Evolutionary conservation across 495 filamentous ascomycete species (phyloP).

Genomic region (Xylaria curta): DNA sequence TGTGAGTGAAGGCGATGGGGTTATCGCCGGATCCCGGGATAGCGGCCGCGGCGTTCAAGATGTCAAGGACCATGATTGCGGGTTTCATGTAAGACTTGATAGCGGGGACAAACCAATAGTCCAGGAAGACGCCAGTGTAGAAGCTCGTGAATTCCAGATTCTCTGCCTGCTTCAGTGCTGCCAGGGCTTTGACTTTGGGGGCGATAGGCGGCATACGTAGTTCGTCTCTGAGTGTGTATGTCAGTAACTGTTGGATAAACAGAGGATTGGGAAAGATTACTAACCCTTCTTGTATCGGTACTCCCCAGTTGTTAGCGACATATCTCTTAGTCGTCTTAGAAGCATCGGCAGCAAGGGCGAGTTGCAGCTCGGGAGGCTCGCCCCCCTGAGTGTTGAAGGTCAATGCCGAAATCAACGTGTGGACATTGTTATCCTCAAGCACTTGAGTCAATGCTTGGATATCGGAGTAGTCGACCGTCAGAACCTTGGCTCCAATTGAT

Average conservation of each 20-base stretch:
- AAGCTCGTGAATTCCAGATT: constrained; percentile 57
- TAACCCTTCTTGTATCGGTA: constrained; percentile 31
- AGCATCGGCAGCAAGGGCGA: constrained; percentile 58
- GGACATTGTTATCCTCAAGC: constrained; percentile 55
- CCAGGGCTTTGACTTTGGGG: constrained; percentile 30
- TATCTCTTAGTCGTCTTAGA: constrained; percentile 53
- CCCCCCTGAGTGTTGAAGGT: background rate
- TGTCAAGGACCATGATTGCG: constrained; percentile 53
- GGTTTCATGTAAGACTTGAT: constrained; percentile 50
- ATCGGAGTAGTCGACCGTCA: constrained; percentile 53
- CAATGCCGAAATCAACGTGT: constrained; percentile 61
- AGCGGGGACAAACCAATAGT: constrained; percentile 60
- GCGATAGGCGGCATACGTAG: constrained; percentile 24
- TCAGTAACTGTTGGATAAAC: background rate
- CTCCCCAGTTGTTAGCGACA: constrained; percentile 57
- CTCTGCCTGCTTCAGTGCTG: constrained; percentile 32
- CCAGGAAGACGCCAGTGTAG: constrained; percentile 60
- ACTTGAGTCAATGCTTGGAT: constrained; percentile 43
- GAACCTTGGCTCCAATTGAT: constrained; percentile 35
- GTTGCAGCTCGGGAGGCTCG: constrained; percentile 38
- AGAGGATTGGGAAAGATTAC: background rate
- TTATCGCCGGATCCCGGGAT: constrained; percentile 61
- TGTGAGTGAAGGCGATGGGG: constrained; percentile 58
- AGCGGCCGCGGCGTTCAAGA: constrained; percentile 51
- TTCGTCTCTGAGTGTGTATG: background rate